Base-by-base conservation (phyloP, 352 stramenopile species). In the Phytophthora pisi region DNA sequence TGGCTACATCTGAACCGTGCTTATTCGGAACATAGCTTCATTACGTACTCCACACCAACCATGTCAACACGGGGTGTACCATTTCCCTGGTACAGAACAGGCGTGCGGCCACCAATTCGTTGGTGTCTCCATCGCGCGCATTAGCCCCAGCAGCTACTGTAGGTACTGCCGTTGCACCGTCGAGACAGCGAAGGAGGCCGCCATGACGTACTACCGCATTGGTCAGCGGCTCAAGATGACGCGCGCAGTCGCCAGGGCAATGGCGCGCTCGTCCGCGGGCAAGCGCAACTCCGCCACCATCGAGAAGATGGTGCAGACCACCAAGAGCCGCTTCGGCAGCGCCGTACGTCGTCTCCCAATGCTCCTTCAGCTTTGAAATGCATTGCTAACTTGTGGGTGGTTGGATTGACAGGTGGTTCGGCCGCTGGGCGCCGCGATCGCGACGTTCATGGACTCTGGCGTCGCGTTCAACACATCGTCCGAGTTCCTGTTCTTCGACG, bases 401-500 rank as follows among this genome's bases (percentile, higher is more conserved):
- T 34, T 64, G 13, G 1, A 4, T 31, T 11, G 26, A 24, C 51
- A 92, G 84, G 77, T 91, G 7, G 74, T 66, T 28, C 78, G 78
- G 43, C 81, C 82, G 43, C 60, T 89, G 26, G 75, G 70, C 18
- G 77, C 77, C 24, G 68, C 80, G 31, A 20, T 92, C 38, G 66
- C 78, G 5, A 78, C 79, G 24, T 74, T 74, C 50, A 59, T 91
- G 53, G 81, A 91, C 72, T 82, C 80, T 8, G 73, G 78, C 9
- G 57, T 86, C 42, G 70, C 71, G 50, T 90, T 91, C 64, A 83
- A 87, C 67, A 75, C 75, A 62, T 74, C 81, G 42, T 78, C 66
- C 40, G 75, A 88, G 68, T 92, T 84, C 58, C 72, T 92, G 62
- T 92, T 82, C 77, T 92, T 92, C 63, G 82, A 92, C 70, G 81